A percentile compares a stretch with the other conserved stretches of the same genome.
These are phyloP conservation scores for Epichloe baconii DNA, from an alignment of 2,329 filamentous ascomycete genomes.

Conservation along the genomic window DNA sequence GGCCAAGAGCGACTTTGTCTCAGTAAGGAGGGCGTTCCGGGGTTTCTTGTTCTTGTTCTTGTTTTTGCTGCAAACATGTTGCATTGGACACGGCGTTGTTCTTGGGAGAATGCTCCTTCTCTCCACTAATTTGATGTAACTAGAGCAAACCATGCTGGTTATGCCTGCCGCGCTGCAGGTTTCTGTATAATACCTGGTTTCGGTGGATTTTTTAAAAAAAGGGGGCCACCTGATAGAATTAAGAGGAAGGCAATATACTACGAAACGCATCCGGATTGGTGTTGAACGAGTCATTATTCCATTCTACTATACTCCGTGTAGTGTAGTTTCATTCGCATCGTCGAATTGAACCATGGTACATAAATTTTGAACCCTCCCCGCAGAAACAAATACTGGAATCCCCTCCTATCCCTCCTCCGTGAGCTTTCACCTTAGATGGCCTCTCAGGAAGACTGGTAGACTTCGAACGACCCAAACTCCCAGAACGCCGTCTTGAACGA, in stretches of 20 bases:
- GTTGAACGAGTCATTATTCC: too few relatives aligned
- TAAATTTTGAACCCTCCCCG: too few relatives aligned
- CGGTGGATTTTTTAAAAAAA: too few relatives aligned
- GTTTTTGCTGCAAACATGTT: neutral
- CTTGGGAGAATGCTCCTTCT: neutral
- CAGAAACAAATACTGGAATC: too few relatives aligned
- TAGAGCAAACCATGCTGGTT: neutral
- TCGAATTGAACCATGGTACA: too few relatives aligned
- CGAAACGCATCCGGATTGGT: neutral
- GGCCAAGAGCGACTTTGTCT: neutral
- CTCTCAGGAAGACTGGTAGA: conserved; percentile 29
- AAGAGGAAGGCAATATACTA: neutral
- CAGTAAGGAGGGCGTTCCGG: neutral
- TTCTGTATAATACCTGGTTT: neutral
- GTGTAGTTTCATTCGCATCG: too few relatives aligned
- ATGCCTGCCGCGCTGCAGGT: neutral
- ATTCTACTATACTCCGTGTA: too few relatives aligned
- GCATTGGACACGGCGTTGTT: neutral
- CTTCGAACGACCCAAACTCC: conserved; percentile 49
- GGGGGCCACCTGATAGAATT: neutral
- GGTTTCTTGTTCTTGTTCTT: neutral
- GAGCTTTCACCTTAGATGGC: too few relatives aligned
- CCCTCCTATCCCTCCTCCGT: too few relatives aligned
- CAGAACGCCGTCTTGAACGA: conserved; percentile 49
- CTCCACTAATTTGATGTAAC: neutral